phyloP scores from a whole-genome alignment of 495 filamentous ascomycete species.

The Talaromyces wortmannii region DNA sequence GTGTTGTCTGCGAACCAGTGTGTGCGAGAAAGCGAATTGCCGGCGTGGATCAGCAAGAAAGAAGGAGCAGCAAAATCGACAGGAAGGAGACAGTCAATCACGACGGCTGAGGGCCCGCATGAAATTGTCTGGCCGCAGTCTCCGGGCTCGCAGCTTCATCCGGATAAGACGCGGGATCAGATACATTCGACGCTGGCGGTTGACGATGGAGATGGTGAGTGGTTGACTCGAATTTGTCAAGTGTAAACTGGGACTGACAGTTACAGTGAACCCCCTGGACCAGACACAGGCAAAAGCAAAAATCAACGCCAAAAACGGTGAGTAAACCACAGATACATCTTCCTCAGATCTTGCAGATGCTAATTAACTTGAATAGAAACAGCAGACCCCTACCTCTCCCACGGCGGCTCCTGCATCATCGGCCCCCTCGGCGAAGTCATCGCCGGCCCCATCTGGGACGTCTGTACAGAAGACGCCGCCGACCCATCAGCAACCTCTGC shows the following conservation, averaged over 20 bases:
- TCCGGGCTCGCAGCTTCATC: slow-evolving; percentile 17
- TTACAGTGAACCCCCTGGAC: too few species aligned
- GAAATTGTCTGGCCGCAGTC: slow-evolving; percentile 44
- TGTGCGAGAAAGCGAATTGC: slow-evolving; percentile 50
- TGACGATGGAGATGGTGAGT: not conserved
- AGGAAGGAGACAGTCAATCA: slow-evolving; percentile 24
- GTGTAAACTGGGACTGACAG: not conserved
- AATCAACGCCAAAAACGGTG: too few species aligned
- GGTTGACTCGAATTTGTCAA: not conserved
- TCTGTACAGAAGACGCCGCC: slow-evolving; percentile 36
- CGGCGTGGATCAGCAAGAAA: slow-evolving; percentile 43
- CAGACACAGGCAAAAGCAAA: too few species aligned
- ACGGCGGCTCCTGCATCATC: slow-evolving; percentile 79
- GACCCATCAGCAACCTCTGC: not conserved
- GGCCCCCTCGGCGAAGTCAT: slow-evolving; percentile 72
- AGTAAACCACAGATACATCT: too few species aligned
- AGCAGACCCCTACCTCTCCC: slow-evolving; percentile 43
- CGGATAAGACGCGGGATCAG: slow-evolving; percentile 37
- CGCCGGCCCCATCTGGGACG: slow-evolving; percentile 78
- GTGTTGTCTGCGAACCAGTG: slow-evolving; percentile 89
- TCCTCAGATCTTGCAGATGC: not conserved
- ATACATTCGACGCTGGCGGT: not conserved
- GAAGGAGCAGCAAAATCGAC: not conserved
- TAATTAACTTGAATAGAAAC: not conserved
- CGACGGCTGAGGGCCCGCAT: slow-evolving; percentile 42